These are phyloP conservation scores for Paraleonurus japonicus DNA, from an alignment of 257 asterid genomes.

Conservation along the genomic window DNA sequence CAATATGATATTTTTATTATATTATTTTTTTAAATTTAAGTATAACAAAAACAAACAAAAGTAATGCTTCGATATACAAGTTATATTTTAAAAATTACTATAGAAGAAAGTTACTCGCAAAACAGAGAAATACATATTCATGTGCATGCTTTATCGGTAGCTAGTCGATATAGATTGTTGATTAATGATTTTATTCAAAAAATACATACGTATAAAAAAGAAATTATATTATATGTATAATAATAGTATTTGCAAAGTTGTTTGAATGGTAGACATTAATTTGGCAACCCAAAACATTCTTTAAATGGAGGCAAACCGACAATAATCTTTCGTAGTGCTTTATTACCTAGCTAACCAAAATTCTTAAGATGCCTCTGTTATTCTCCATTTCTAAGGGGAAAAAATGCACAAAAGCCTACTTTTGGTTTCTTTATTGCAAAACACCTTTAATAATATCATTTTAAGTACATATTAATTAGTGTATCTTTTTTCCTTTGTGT, in stretches of 20 bases:
- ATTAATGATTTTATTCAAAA: not conserved
- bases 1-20: too few species aligned
- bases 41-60: too few species aligned
- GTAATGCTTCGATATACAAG: too few species aligned
- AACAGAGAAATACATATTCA: not conserved
- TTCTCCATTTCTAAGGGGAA: not conserved
- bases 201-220: not conserved
- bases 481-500: not conserved
- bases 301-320: conserved; percentile 15
- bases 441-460: not conserved
- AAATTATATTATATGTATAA: not conserved
- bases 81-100: too few species aligned
- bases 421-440: not conserved
- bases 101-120: not conserved
- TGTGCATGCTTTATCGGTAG: not conserved
- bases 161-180: not conserved
- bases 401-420: not conserved
- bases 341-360: not conserved
- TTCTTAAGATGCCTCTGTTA: conserved; percentile 20
- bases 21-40: too few species aligned
- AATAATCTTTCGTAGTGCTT: conserved; percentile 14
- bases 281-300: not conserved
- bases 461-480: not conserved
- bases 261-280: not conserved
- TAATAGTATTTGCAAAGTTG: not conserved